Percentiles rank a stretch among this genome's conserved stretches.
Evolutionary conservation across 2,329 filamentous ascomycete genomes (phyloP).

Genomic region (Aspergillus sp.): DNA sequence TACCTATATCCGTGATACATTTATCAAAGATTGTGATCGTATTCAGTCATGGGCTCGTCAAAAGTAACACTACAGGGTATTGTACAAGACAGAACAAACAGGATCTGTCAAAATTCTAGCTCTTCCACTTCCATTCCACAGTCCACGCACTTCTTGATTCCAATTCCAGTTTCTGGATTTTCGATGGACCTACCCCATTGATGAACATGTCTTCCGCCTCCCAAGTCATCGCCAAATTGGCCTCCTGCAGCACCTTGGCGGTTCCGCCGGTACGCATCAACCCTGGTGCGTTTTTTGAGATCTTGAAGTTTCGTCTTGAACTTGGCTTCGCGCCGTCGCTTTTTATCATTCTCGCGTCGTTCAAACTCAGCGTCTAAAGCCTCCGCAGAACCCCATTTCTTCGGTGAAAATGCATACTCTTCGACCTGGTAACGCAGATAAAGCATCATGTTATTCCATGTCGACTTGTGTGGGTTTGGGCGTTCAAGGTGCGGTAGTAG

Average conservation of each 20-base stretch:
- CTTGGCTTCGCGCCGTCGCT: conserved; percentile 80
- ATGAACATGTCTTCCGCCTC: conserved; percentile 74
- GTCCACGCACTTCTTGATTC: conserved; percentile 67
- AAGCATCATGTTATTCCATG: conserved; percentile 99
- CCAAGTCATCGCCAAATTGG: conserved; percentile 73
- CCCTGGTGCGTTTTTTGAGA: conserved; percentile 86
- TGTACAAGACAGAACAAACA: background rate
- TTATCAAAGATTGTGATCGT: too few species aligned
- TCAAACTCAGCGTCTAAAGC: conserved; percentile 86
- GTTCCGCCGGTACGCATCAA: conserved; percentile 79
- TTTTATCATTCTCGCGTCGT: conserved; percentile 71
- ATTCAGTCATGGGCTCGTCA: too few species aligned
- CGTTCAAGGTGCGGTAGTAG: conserved; percentile 81
- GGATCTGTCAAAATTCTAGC: conserved; percentile 52
- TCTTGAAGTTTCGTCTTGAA: conserved; percentile 86
- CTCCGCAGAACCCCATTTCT: conserved; percentile 87
- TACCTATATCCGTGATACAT: too few species aligned
- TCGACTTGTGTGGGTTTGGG: conserved; percentile 91
- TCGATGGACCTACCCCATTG: conserved; percentile 67
- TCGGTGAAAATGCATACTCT: conserved; percentile 74
- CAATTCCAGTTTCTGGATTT: conserved; percentile 52
- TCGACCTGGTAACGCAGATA: conserved; percentile 93
- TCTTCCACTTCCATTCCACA: conserved; percentile 67
- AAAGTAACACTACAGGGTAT: too few species aligned
- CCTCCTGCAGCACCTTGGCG: conserved; percentile 47